Evolutionary conservation across 148 eudicot genomes (phyloP).

Genomic region (Bassia scoparia): DNA sequence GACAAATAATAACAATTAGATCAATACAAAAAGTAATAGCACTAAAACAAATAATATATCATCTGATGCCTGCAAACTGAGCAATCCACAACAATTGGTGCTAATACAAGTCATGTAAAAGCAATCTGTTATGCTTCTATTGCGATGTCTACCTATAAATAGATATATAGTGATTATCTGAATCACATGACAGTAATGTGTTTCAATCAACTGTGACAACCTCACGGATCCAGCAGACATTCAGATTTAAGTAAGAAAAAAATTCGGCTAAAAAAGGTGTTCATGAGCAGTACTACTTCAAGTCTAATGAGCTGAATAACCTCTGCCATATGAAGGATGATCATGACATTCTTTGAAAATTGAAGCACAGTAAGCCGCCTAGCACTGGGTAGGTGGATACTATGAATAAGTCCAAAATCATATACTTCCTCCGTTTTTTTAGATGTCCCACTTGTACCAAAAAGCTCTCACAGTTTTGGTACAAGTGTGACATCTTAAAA

Average conservation of each 20-base stretch:
- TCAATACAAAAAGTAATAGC: not conserved
- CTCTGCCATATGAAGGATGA: not conserved
- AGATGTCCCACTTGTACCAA: no score
- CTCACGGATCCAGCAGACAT: not conserved
- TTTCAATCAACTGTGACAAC: constrained; percentile 3
- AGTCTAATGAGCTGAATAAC: not conserved
- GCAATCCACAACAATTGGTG: constrained; percentile 2
- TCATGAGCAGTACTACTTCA: not conserved
- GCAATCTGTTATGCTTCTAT: constrained; percentile 1
- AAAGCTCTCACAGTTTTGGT: no score
- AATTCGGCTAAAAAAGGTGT: not conserved
- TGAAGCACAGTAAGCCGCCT: no score
- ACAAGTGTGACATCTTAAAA: no score
- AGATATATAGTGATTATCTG: not conserved
- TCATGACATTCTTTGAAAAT: not conserved
- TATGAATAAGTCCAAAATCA: no score
- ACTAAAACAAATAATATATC: not conserved
- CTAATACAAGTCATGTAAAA: not conserved
- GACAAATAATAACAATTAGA: not conserved
- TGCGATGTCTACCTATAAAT: not conserved
- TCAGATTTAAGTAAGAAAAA: not conserved
- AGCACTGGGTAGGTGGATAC: no score
- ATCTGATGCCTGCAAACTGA: not conserved
- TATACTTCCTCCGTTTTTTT: no score
- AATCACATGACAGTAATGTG: constrained; percentile 5